Evolutionary conservation across 2,329 filamentous ascomycete genomes (phyloP).

Genomic region (Phialemoniopsis sp.): DNA sequence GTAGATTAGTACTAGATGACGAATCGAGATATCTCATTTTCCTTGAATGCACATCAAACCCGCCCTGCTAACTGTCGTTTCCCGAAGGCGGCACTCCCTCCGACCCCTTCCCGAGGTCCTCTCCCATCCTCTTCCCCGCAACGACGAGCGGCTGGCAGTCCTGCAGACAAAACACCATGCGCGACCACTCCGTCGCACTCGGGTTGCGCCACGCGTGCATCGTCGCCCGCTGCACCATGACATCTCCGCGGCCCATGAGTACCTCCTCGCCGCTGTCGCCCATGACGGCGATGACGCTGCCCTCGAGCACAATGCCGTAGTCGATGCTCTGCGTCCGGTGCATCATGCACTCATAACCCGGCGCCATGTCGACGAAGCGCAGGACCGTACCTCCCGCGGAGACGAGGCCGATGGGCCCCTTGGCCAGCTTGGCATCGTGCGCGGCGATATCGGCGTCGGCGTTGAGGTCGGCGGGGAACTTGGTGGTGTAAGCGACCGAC

Average conservation of each 20-base stretch:
- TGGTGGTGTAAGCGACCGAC: conserved; percentile 12
- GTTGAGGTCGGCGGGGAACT: conserved; percentile 11
- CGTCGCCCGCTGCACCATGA: conserved; percentile 40
- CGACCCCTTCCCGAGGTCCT: conserved; percentile 9
- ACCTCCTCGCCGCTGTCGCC: conserved; percentile 10
- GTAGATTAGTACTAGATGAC: no score
- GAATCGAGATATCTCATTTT: no score
- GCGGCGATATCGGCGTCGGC: conserved; percentile 10
- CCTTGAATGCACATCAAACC: no score
- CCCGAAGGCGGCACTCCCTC: conserved; percentile 7
- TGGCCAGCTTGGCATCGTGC: conserved; percentile 10
- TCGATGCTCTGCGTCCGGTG: conserved; percentile 16
- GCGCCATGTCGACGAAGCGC: conserved; percentile 19
- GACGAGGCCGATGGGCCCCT: conserved; percentile 11
- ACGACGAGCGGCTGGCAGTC: conserved; percentile 18
- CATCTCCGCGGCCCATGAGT: conserved; percentile 13
- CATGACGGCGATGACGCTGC: conserved; percentile 9
- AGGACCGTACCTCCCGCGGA: conserved; percentile 13
- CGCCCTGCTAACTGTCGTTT: conserved; percentile 4
- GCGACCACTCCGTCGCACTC: conserved; percentile 39
- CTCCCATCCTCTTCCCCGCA: conserved; percentile 7
- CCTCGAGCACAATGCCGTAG: conserved; percentile 15
- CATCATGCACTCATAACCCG: conserved; percentile 25
- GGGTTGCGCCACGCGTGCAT: conserved; percentile 50
- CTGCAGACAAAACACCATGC: conserved; percentile 38